These are phyloP conservation scores for Diospyros kaki DNA, from an alignment of 148 eudicot genomes.

Conservation along the genomic window DNA sequence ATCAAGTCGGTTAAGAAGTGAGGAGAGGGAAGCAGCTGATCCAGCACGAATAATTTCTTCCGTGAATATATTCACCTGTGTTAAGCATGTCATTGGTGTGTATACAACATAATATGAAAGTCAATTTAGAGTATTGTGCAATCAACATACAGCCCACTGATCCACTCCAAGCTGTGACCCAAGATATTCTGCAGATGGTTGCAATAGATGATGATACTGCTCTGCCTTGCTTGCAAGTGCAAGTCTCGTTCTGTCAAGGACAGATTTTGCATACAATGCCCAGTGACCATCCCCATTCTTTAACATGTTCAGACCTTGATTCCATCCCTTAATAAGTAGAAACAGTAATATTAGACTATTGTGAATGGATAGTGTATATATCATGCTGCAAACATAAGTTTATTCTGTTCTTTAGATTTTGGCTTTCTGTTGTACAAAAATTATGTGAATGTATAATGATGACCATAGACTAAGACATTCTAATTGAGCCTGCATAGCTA, in stretches of 20 bases:
- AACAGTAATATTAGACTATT: slow-evolving; percentile 9
- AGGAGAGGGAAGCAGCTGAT: slow-evolving; percentile 91
- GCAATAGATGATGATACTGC: slow-evolving; percentile 70
- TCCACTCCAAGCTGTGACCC: slow-evolving; percentile 90
- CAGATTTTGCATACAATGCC: slow-evolving; percentile 95
- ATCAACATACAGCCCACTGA: slow-evolving; percentile 81
- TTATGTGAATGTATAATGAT: not conserved
- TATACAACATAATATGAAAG: not conserved
- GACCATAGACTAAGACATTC: not conserved
- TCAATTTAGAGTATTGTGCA: not conserved
- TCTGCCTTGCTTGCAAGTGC: slow-evolving; percentile 90
- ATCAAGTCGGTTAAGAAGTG: slow-evolving; percentile 92
- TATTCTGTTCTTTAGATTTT: not conserved
- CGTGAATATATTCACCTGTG: slow-evolving; percentile 87
- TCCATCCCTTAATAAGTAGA: slow-evolving; percentile 67
- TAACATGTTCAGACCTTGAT: slow-evolving; percentile 60
- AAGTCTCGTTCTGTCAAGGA: slow-evolving; percentile 91
- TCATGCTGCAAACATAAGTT: not conserved
- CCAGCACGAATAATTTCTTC: slow-evolving; percentile 98
- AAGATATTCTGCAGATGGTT: slow-evolving; percentile 95
- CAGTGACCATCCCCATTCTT: slow-evolving; percentile 58
- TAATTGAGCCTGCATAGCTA: not conserved
- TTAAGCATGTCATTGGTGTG: not conserved
- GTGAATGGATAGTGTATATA: not conserved
- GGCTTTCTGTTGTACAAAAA: not conserved